Base-by-base conservation (phyloP, 2,329 filamentous ascomycete genomes). In the Colletotrichum sp. region DNA sequence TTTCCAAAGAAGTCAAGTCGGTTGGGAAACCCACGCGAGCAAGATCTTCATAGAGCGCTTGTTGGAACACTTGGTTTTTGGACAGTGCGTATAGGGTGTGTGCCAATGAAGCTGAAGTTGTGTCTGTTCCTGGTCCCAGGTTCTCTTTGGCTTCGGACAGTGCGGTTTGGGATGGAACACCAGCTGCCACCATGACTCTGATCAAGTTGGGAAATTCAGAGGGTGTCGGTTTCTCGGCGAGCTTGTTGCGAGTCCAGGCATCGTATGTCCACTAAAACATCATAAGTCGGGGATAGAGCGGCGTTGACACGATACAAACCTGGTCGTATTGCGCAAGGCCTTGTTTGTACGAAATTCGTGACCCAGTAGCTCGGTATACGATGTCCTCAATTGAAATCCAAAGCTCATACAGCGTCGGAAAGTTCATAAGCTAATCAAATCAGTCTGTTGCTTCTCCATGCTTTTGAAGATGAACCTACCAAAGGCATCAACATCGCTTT, bases 51-150 rank as follows among this genome's bases (percentile, higher is more conserved):
- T 79, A 78, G 7, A 83, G 59, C 5, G 71, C 74, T 6, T 80
- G 72, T 64, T 83, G 82, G 12, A 78, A 83, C 1, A n/a, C 21
- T 0, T 64, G 39, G 49, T 83, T 82, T 13, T 79, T 78, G 6
- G 80, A 78, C 1, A 83, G 73, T 6, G 79, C 82, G 67, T 78
- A 84, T 2, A 84, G 55, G 9, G 82, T 82, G 64, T 83, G 82
- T 3, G 81, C 81, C 15, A 83, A 75, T 1, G 81, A 80, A 24
- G 78, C 81, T 3, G 81, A 83, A 1, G 82, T 83, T 3, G 82
- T 83, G 39, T 83, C 81, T 3, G 82, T 83, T 30, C 82, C 82
- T 0, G 81, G 81, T 1, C 81, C 82, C 1, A 83, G 77, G 6
- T 81, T 82, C 39, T 83, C 81, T 5, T 80, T 81, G 2, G 82